Evolutionary conservation across 1,284 basidiomycete genomes (phyloP).

Genomic region (Leccinum pallidistipes): DNA sequence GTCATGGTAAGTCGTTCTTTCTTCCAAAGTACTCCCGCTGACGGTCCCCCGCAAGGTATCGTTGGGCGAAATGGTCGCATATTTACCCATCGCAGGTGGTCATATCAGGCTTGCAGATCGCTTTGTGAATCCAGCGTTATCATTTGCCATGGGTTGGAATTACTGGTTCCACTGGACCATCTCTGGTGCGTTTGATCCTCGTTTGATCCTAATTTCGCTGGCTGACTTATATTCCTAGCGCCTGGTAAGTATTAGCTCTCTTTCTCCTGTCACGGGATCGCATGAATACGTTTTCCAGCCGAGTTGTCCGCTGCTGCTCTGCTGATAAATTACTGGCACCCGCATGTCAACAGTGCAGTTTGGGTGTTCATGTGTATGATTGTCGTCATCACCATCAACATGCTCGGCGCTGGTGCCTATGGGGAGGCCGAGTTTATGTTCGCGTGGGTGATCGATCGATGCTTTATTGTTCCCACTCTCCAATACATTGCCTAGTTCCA

Average conservation of each 20-base stretch:
- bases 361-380: too few species aligned
- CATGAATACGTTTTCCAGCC: not conserved
- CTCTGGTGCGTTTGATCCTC: slow-evolving; percentile 40
- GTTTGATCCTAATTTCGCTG: not conserved
- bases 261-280: not conserved
- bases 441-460: too few species aligned
- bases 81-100: slow-evolving; percentile 49
- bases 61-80: slow-evolving; percentile 46
- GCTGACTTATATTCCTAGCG: slow-evolving; percentile 19
- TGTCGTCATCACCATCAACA: too few species aligned
- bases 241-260: slow-evolving; percentile 23
- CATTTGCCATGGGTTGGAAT: slow-evolving; percentile 73
- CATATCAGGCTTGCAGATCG: slow-evolving; percentile 70
- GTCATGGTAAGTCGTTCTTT: slow-evolving; percentile 45
- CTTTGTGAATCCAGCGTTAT: slow-evolving; percentile 71
- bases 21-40: not conserved
- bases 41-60: slow-evolving; percentile 30
- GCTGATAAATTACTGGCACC: too few species aligned
- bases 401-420: too few species aligned
- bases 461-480: too few species aligned
- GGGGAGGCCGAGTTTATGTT: too few species aligned
- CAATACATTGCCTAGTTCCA: too few species aligned
- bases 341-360: too few species aligned
- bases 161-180: slow-evolving; percentile 66
- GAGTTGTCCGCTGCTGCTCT: too few species aligned